Percentiles rank a stretch among this genome's conserved stretches.
These are phyloP conservation scores for Suillus clintonianus DNA, from an alignment of 768 basidiomycete genomes.

Conservation along the genomic window DNA sequence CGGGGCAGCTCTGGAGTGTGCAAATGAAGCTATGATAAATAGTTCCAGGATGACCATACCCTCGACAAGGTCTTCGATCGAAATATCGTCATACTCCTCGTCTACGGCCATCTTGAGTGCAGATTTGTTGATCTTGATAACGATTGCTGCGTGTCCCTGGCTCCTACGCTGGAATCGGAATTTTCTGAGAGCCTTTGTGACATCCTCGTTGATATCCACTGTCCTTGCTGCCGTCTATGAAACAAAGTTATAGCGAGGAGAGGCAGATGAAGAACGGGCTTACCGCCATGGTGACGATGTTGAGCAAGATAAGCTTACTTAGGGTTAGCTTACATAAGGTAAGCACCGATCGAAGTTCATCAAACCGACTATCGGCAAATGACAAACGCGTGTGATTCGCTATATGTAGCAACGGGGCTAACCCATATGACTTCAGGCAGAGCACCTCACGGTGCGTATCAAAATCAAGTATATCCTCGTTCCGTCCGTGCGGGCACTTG, in stretches of 20 bases:
- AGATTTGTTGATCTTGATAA: slow-evolving; percentile 90
- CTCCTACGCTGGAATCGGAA: slow-evolving; percentile 74
- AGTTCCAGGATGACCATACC: slow-evolving; percentile 44
- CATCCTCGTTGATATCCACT: slow-evolving; percentile 80
- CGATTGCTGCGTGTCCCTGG: slow-evolving; percentile 71
- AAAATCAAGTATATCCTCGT: neutral
- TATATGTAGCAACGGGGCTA: no score
- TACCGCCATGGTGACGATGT: slow-evolving; percentile 4
- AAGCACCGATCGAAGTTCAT: neutral
- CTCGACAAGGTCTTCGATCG: slow-evolving; percentile 84
- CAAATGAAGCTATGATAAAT: neutral
- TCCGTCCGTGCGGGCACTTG: neutral
- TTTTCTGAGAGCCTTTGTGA: slow-evolving; percentile 81
- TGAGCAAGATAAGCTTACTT: neutral
- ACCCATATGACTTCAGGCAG: neutral
- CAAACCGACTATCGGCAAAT: no score
- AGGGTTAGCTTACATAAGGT: no score
- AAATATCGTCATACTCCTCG: slow-evolving; percentile 74
- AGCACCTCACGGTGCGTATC: neutral
- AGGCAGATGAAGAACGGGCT: neutral
- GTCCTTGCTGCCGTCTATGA: slow-evolving; percentile 37
- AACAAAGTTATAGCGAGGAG: neutral
- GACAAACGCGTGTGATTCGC: no score
- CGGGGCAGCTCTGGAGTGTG: slow-evolving; percentile 73
- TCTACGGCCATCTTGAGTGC: slow-evolving; percentile 82